Base-by-base conservation (phyloP, 2,329 filamentous ascomycete genomes). In the Neopestalotiopsis rosae region DNA sequence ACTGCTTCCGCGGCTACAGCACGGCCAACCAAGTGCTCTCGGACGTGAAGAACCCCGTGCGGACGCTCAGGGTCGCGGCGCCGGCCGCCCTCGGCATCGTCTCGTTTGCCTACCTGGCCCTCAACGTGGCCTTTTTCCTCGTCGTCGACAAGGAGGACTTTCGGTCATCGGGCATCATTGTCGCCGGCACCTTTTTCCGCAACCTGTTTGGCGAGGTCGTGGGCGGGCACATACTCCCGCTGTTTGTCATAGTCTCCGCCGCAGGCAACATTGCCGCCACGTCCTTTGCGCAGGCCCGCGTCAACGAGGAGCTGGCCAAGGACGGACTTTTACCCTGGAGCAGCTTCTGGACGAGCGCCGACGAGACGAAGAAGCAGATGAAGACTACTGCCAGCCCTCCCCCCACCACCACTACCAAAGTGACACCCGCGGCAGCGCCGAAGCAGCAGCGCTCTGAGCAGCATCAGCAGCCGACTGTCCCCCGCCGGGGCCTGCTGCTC, bases 91-190 rank as follows among this genome's bases (percentile, higher is more conserved):
- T 90, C 9, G 78, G 79, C n/a, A 80, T 85, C 9, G 85, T 88
- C n/a, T 84, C 85, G 0, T 75, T 88, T 30, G 76, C 87, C 0
- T 90, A 90, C 74, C 85, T 89, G 76, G 80, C 89, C 57, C 82
- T 85, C 76, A 89, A 89, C 74, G 81, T 89, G 42, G 86, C 88
- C 24, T 89, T 89, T 76, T 89, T 90, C 72, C 84, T 87, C 3
- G 88, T 87, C 7, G 86, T 89, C 1, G 85, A 87, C 20, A 85
- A 85, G 70, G 83, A 87, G 5, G 85, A 89, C 68, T 87, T 90
- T 71, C 79, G 84, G 17, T 77, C 79, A 2, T 86, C 86, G 0
- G 88, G 87, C 20, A 83, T 85, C 28, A 84, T 88, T 1, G 84
- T 89, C 2, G 88, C 88, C 0, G 87, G 86, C 0, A 81, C 83